A percentile compares a stretch with the other conserved stretches of the same genome.
phyloP scores from a whole-genome alignment of 2,329 filamentous ascomycete genomes.

The Epichloe uncinata region DNA sequence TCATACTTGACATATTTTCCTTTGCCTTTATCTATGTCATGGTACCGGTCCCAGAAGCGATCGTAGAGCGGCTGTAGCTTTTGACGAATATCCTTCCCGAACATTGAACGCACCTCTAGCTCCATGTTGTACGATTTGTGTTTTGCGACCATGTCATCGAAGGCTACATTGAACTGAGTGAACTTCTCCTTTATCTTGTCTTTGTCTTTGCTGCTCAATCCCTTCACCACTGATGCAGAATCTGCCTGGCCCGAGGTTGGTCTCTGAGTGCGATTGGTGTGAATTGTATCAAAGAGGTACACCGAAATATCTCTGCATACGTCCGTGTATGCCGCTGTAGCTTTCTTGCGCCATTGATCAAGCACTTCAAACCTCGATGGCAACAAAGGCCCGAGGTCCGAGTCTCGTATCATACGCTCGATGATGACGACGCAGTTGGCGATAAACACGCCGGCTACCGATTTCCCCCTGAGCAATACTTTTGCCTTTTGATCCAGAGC shows the following conservation, averaged over 20 bases:
- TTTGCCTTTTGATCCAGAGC: slow-evolving; percentile 65
- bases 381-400: slow-evolving; percentile 63
- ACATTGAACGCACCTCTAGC: slow-evolving; percentile 66
- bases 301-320: slow-evolving; percentile 80
- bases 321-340: slow-evolving; percentile 67
- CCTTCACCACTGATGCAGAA: slow-evolving; percentile 72
- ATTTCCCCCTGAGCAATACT: slow-evolving; percentile 60
- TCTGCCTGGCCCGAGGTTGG: slow-evolving; percentile 65
- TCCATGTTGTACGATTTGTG: slow-evolving; percentile 87
- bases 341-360: slow-evolving; percentile 80
- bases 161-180: slow-evolving; percentile 74
- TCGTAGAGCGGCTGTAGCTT: slow-evolving; percentile 92
- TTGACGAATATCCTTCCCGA: slow-evolving; percentile 74
- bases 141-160: slow-evolving; percentile 74
- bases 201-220: slow-evolving; percentile 77
- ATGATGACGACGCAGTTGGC: slow-evolving; percentile 78
- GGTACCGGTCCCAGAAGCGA: slow-evolving; percentile 92
- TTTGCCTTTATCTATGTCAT: slow-evolving; percentile 94
- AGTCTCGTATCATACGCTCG: slow-evolving; percentile 70
- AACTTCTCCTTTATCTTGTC: slow-evolving; percentile 97
- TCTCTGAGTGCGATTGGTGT: slow-evolving; percentile 64
- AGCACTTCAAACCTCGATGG: slow-evolving; percentile 51
- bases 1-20: slow-evolving; percentile 98
- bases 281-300: slow-evolving; percentile 79
- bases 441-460: slow-evolving; percentile 73